Percentiles rank a stretch among this genome's conserved stretches.
These are phyloP conservation scores for Trypanosoma cruzi DNA, from an alignment of 208 protist species.

Conservation along the genomic window DNA sequence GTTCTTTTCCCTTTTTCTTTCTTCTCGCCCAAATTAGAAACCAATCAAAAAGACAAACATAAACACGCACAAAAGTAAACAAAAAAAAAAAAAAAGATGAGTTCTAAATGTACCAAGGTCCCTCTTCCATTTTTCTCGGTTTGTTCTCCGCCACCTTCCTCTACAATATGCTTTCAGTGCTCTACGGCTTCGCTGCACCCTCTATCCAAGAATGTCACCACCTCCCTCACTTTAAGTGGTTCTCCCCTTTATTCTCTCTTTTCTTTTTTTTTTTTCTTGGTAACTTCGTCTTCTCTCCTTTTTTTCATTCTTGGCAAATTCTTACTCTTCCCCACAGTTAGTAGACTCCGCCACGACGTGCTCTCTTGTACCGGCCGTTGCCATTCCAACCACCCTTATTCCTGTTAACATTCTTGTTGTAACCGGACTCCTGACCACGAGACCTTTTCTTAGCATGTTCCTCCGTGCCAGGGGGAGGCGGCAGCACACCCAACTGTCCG, in stretches of 20 bases:
- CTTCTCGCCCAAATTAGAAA: conserved; percentile 6
- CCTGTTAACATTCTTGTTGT: neutral
- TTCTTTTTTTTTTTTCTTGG: conserved; percentile 6
- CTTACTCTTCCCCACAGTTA: conserved; percentile 3
- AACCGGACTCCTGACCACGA: conserved; percentile 11
- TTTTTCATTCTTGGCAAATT: neutral
- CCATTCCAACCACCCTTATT: conserved; percentile 12
- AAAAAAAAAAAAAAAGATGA: too few relatives aligned
- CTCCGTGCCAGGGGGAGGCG: conserved; percentile 7
- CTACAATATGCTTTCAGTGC: too few relatives aligned
- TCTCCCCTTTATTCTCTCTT: conserved; percentile 1
- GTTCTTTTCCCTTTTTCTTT: conserved; percentile 14
- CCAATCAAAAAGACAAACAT: neutral
- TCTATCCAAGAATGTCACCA: neutral
- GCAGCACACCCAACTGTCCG: conserved; percentile 1
- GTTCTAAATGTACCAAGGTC: too few relatives aligned
- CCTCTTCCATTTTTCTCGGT: too few relatives aligned
- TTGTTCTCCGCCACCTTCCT: too few relatives aligned
- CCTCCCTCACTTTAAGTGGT: too few relatives aligned
- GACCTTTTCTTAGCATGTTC: conserved; percentile 8
- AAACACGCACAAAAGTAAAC: too few relatives aligned
- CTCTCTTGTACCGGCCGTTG: conserved; percentile 7
- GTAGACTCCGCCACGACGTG: conserved; percentile 24
- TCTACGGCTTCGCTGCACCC: too few relatives aligned
- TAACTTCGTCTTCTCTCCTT: neutral